Evolutionary conservation across 257 asterid genomes (phyloP).

Genomic region (Mitragyna speciosa): DNA sequence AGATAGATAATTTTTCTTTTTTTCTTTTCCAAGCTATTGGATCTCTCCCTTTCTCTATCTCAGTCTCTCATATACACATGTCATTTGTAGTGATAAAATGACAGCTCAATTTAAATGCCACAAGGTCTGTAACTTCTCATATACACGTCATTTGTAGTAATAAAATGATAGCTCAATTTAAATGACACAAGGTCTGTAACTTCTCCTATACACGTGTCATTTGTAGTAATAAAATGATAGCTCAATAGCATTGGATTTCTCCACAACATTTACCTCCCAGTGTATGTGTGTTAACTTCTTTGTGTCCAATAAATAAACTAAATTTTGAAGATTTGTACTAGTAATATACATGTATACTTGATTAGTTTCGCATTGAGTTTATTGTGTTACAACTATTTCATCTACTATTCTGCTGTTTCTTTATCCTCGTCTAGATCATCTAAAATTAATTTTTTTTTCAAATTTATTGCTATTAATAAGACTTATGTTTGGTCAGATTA

Average conservation of each 20-base stretch:
- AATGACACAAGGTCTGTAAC: slow-evolving; percentile 4
- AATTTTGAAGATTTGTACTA: neutral
- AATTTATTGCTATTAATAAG: too few relatives aligned
- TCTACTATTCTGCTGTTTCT: too few relatives aligned
- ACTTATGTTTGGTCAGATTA: too few relatives aligned
- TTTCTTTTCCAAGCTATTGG: neutral
- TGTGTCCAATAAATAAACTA: neutral
- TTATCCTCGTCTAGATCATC: too few relatives aligned
- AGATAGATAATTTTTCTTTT: slow-evolving; percentile 28
- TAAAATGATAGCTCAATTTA: slow-evolving; percentile 2
- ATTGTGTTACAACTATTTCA: too few relatives aligned
- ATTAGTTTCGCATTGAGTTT: too few relatives aligned
- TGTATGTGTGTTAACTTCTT: neutral
- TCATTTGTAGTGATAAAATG: slow-evolving; percentile 1
- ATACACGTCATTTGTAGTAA: neutral
- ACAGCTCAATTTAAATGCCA: slow-evolving; percentile 4
- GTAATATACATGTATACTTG: neutral
- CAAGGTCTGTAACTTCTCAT: neutral
- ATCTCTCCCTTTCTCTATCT: neutral
- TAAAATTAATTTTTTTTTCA: too few relatives aligned
- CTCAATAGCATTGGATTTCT: neutral
- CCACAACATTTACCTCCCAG: neutral
- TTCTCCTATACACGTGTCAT: neutral
- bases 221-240: slow-evolving; percentile 2
- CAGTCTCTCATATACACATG: neutral